Base-by-base conservation (phyloP, 768 basidiomycete species). In the Glaciozyma antarctica region DNA sequence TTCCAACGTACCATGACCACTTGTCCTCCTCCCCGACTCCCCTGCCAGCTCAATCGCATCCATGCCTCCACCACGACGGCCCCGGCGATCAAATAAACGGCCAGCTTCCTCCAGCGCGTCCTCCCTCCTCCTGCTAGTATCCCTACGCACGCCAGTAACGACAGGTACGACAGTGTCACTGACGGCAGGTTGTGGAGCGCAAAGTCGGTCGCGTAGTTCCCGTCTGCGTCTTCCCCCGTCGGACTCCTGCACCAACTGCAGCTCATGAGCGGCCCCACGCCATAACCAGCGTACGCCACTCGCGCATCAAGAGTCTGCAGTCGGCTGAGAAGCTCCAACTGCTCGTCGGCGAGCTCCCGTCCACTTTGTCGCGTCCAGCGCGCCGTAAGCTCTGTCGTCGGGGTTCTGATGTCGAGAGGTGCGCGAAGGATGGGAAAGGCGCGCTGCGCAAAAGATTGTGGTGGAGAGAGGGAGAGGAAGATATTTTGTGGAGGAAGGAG, bases 301-400 rank as follows among this genome's bases (percentile, higher is more conserved):
- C 68, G 64, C 2, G 64, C 64, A 26, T 69, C 68, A 58, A 69
- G 64, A n/a, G 68, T 69, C 44, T 69, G 64, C 8, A 69, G 34
- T 5, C 64, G 53, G 17, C 48, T 49, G 21, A 65, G 54, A 19
- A 69, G 58, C 12, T 34, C 38, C 17, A 58, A 32, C 30, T 69
- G 64, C 15, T 30, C 4, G 5, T 56, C 47, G 55, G 32, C 16
- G 13, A 63, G 49, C 13, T 48, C 19, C 0, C 64, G 58, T 6
- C 48, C 34, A 9, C 61, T 21, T 1, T n/a, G 32, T 34, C 22
- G 8, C 3, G 30, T 1, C 68, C 68, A 69, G 1, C 45, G 34
- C 8, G 41, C 55, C 0, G 60, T 54, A 54, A 69, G 55, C 21
- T 62, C 61, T 28, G 65, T 64, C 41, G 68, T 65, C 7, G 68